Evolutionary conservation across 1,139 yeast genomes (phyloP), one percentile per base, ranked within the genome.

Genomic region (Scheffersomyces titani): DNA sequence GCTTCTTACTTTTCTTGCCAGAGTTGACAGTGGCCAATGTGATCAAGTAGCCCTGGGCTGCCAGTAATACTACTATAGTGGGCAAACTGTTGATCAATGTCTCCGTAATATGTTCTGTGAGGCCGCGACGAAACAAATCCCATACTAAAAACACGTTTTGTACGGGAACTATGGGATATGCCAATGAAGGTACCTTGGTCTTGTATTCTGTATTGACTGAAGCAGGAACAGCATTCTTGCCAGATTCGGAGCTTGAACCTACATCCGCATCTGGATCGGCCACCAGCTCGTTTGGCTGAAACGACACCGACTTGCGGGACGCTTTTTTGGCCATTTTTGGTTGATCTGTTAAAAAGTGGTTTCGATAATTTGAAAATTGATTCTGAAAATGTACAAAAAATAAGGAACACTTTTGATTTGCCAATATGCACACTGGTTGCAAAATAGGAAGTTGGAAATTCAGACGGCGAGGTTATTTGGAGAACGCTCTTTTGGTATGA

Each of bases 71-170:
- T 36, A 71, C 49, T 46, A 72, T 67, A 7, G 67, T 65, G 9
- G 66, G 54, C 18, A 71, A 68, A 1, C 80, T 77, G 56, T 65
- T 65, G 3, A 66, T 57, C 72, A 78, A 64, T 1, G 70, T 70
- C 5, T 59, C 60, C 52, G 61, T 61, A 7, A 72, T 69, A 54
- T 77, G 63, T 7, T 59, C 54, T 0, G 80, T 75, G 24, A 83
- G 66, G 9, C 84, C 81, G 55, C 53, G 51, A 21, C 57, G 51
- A 53, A 66, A 65, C 72, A 81, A 76, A 20, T 76, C 76, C 49
- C 67, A 69, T 24, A 81, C 59, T 11, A 84, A 65, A 2, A 76
- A 55, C 1, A 81, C 62, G 22, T 81, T 66, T 68, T 87, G 91
- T 61, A 78, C 69, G 3, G 91, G 91, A 3, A 85, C 59, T 20